Conservation (phyloP, 495 filamentous ascomycete genomes). For the Penicillium verhagenii region DNA sequence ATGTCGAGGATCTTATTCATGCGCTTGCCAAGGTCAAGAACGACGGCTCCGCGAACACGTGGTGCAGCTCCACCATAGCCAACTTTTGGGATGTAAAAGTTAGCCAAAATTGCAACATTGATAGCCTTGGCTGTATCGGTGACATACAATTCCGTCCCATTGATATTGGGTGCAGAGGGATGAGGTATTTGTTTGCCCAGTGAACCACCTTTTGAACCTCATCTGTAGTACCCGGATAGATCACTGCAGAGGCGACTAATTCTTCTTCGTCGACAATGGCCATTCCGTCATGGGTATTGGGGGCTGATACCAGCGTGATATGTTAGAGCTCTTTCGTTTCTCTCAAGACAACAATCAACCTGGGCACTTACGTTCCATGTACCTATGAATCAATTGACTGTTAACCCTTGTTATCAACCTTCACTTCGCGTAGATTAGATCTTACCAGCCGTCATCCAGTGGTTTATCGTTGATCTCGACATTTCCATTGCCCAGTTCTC, state of each 20-base stretch:
- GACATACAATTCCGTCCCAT: slow-evolving; percentile 16
- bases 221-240: slow-evolving; percentile 12
- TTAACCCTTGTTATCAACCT: too few relatives aligned
- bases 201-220: slow-evolving; percentile 11
- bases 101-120: neutral
- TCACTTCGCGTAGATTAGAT: too few relatives aligned
- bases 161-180: slow-evolving; percentile 15
- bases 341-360: too few relatives aligned
- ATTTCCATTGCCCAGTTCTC: slow-evolving; percentile 11
- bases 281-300: slow-evolving; percentile 18
- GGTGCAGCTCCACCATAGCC: slow-evolving; percentile 17
- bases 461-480: slow-evolving; percentile 14
- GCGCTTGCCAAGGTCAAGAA: slow-evolving; percentile 8
- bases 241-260: slow-evolving; percentile 9
- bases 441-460: slow-evolving; percentile 16
- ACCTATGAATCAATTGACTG: slow-evolving; percentile 6
- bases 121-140: neutral
- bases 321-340: neutral
- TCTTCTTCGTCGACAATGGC: slow-evolving; percentile 7
- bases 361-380: slow-evolving; percentile 16
- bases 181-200: slow-evolving; percentile 15
- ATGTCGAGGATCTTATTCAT: slow-evolving; percentile 32
- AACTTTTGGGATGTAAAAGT: neutral
- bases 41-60: slow-evolving; percentile 8
- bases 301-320: neutral